A percentile compares a stretch with the other conserved stretches of the same genome.
phyloP scores from a whole-genome alignment of 2,329 filamentous ascomycete genomes.

The Apiospora koreana region DNA sequence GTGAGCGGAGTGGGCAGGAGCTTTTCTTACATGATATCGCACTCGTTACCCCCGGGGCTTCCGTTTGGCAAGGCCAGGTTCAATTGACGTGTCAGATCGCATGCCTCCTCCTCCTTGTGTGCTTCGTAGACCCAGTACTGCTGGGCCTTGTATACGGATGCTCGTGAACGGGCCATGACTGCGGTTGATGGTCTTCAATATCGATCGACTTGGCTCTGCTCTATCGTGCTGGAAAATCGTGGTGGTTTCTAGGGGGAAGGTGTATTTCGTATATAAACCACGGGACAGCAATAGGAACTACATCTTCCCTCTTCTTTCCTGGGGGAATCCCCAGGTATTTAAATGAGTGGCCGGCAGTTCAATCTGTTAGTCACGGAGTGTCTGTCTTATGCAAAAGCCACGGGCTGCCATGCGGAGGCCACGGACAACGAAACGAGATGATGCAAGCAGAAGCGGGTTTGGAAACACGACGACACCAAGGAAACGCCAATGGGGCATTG shows the following conservation, averaged over 20 bases:
- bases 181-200: not conserved
- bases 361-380: too few species aligned
- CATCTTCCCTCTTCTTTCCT: too few species aligned
- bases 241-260: too few species aligned
- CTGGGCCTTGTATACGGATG: not conserved
- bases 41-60: not conserved
- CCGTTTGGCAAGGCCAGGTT: not conserved
- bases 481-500: not conserved
- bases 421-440: not conserved
- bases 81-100: not conserved
- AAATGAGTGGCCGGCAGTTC: too few species aligned
- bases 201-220: not conserved
- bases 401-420: not conserved
- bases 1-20: not conserved
- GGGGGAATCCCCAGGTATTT: too few species aligned
- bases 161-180: not conserved
- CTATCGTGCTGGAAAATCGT: not conserved
- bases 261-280: too few species aligned
- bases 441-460: not conserved
- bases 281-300: too few species aligned
- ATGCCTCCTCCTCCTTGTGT: not conserved
- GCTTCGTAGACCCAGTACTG: slow-evolving; percentile 8
- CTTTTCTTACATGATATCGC: slow-evolving; percentile 6
- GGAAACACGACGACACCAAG: not conserved
- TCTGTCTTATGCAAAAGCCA: not conserved